A percentile compares a stretch with the other conserved stretches of the same genome.
These are phyloP conservation scores for Amoebophrya sp. DNA, from an alignment of 169 alveolate genomes.

Conservation along the genomic window DNA sequence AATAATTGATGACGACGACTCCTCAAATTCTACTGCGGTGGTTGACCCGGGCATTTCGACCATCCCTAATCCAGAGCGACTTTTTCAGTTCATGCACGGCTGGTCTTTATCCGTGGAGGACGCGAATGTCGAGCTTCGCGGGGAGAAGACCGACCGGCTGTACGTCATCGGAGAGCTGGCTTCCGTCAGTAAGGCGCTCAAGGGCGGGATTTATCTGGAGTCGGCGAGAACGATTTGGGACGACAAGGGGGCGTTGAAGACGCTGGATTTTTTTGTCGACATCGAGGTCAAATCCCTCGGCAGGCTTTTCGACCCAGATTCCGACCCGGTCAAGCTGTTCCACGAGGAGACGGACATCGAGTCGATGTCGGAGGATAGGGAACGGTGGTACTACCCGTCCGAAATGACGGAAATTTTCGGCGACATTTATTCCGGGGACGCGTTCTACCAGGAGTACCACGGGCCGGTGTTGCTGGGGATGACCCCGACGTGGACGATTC, in stretches of 20 bases:
- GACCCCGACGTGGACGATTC: not conserved
- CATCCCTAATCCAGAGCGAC: not conserved
- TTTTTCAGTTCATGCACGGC: not conserved
- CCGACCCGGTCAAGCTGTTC: not conserved
- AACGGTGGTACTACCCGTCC: not conserved
- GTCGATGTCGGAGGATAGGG: not conserved
- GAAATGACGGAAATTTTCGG: not conserved
- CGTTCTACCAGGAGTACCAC: not conserved
- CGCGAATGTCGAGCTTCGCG: not conserved
- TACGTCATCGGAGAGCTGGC: constrained; percentile 13
- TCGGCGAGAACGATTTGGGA: not conserved
- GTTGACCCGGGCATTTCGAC: not conserved
- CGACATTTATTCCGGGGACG: not conserved
- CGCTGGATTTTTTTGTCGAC: not conserved
- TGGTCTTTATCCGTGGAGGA: not conserved
- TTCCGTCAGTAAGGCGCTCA: not conserved
- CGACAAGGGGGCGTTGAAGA: not conserved
- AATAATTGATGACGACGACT: not conserved
- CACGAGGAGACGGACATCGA: not conserved
- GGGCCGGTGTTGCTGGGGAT: not conserved
- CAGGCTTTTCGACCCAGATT: not conserved
- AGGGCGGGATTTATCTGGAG: not conserved
- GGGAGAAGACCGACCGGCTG: constrained; percentile 16
- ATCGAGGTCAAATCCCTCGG: not conserved
- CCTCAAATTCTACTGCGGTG: not conserved